Evolutionary conservation across 306 rosid genomes (phyloP).

Genomic region (Ammopiptanthus mongolicus): DNA sequence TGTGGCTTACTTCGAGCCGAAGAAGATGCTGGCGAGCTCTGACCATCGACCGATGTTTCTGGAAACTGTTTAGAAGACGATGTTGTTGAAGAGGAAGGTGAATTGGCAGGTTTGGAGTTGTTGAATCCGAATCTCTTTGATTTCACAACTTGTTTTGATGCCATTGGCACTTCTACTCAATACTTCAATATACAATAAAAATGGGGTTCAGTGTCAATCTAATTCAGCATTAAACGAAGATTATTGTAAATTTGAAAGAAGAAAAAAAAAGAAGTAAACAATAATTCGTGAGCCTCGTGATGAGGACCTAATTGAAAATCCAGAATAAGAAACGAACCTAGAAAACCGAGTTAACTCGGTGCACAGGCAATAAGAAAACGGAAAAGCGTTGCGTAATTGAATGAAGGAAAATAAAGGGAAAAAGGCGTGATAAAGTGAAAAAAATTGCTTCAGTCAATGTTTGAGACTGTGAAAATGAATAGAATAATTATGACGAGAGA

Average conservation of each 20-base stretch:
- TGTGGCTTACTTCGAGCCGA: slow-evolving; percentile 87
- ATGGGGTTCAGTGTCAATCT: not conserved
- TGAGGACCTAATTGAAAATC: too few species aligned
- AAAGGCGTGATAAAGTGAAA: not conserved
- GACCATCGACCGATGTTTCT: slow-evolving; percentile 56
- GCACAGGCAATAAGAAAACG: too few species aligned
- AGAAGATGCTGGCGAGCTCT: slow-evolving; percentile 91
- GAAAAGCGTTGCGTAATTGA: not conserved
- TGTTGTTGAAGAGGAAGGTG: slow-evolving; percentile 78
- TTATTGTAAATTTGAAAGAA: not conserved
- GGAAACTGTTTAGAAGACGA: slow-evolving; percentile 73
- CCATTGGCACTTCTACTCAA: slow-evolving; percentile 53
- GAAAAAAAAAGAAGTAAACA: not conserved
- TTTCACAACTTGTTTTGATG: slow-evolving; percentile 58
- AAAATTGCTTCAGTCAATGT: not conserved
- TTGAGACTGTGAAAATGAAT: not conserved
- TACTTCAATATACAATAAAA: slow-evolving; percentile 35
- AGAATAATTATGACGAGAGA: not conserved
- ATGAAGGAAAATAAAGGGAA: not conserved
- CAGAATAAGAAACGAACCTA: too few species aligned
- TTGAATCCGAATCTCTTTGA: slow-evolving; percentile 43
- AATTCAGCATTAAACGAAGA: not conserved
- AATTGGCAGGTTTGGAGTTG: slow-evolving; percentile 54
- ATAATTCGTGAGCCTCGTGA: not conserved
- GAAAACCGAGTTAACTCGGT: too few species aligned